A percentile compares a stretch with the other conserved stretches of the same genome.
These are phyloP conservation scores for Eucalyptus shirleyi DNA, from an alignment of 345 rosid genomes.

Conservation along the genomic window DNA sequence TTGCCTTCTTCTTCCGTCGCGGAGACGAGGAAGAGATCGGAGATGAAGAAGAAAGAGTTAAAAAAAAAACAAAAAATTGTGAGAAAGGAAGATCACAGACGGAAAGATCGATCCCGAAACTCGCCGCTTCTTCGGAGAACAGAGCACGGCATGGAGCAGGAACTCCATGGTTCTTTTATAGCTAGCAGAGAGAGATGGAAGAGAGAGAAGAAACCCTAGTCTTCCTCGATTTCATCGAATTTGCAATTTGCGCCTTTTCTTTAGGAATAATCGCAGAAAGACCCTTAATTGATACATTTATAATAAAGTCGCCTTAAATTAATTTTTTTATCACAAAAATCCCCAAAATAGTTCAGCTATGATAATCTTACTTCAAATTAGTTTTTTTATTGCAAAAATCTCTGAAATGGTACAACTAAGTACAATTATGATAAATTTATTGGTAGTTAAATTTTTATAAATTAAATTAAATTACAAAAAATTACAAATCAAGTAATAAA, in stretches of 20 bases:
- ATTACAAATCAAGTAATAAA: accelerated
- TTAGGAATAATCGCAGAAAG: neutral
- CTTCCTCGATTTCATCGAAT: neutral
- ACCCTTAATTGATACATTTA: neutral
- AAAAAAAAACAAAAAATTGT: neutral
- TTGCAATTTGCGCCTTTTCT: neutral
- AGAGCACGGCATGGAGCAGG: neutral
- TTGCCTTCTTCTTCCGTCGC: conserved; percentile 6
- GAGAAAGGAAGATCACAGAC: neutral
- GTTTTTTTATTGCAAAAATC: accelerated
- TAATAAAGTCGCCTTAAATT: neutral
- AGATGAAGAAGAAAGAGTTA: neutral
- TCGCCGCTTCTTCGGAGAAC: neutral
- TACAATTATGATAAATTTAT: too few species aligned
- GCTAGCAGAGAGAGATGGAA: neutral
- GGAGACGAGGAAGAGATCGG: neutral
- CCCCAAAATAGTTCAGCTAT: too few species aligned
- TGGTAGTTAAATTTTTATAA: accelerated
- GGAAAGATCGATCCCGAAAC: neutral
- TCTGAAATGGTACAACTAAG: too few species aligned
- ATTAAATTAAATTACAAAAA: accelerated
- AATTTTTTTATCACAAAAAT: neutral
- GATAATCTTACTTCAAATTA: too few species aligned
- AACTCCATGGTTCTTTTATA: neutral
- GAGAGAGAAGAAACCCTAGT: neutral